Percentiles rank a stretch among this genome's conserved stretches.
phyloP scores from a whole-genome alignment of 306 rosid species.

The Acacia acuminata region DNA sequence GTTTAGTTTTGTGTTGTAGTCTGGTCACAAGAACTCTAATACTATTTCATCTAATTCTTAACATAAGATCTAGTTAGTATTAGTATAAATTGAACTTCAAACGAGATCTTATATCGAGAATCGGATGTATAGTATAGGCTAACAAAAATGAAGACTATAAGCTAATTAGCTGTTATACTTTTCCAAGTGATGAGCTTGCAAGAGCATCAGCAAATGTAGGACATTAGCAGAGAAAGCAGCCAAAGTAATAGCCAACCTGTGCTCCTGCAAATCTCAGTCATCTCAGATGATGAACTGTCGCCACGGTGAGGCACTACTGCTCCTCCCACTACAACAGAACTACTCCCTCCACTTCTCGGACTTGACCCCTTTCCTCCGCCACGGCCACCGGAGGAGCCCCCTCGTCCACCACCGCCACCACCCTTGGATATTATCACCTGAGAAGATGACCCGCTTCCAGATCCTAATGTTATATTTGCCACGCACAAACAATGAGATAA shows the following conservation, averaged over 20 bases:
- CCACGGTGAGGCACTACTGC: too few relatives aligned
- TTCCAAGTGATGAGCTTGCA: too few relatives aligned
- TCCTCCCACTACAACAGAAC: neutral
- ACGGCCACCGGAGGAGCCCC: neutral
- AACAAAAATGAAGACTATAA: neutral
- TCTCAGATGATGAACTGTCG: slow-evolving; percentile 17
- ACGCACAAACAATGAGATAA: neutral
- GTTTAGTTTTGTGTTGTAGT: neutral
- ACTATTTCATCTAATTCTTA: too few relatives aligned
- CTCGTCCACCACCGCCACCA: neutral
- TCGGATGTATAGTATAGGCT: too few relatives aligned
- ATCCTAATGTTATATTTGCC: neutral
- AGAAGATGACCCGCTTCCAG: neutral
- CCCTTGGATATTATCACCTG: neutral
- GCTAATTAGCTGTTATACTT: neutral
- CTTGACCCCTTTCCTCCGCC: neutral
- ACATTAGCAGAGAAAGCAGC: neutral
- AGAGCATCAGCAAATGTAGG: neutral
- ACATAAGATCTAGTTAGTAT: too few relatives aligned
- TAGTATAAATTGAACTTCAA: too few relatives aligned
- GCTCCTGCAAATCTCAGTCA: neutral
- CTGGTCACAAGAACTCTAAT: too few relatives aligned
- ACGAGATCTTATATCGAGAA: too few relatives aligned
- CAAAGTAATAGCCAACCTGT: slow-evolving; percentile 14
- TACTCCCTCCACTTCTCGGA: neutral